Percentiles rank a stretch among this genome's conserved stretches.
Conservation (phyloP, 768 basidiomycete genomes). For the Lactarius quietus region DNA sequence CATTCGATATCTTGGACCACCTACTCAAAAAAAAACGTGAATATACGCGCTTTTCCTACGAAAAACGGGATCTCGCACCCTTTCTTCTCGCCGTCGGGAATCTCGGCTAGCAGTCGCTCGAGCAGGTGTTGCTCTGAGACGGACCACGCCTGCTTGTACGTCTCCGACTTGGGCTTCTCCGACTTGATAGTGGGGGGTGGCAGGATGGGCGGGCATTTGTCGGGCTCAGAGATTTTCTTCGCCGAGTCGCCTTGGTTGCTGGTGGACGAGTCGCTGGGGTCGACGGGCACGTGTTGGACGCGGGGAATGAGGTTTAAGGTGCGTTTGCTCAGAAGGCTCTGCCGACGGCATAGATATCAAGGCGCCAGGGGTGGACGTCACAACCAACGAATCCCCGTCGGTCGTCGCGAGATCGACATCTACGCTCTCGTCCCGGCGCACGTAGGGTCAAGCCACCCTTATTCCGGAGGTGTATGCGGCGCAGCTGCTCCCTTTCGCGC, state of each 20-base stretch:
- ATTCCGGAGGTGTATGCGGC: slow-evolving; percentile 53
- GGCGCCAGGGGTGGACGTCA: not conserved
- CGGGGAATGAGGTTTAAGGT: not conserved
- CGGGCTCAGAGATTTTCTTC: slow-evolving; percentile 4
- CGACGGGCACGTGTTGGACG: slow-evolving; percentile 15
- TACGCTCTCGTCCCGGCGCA: slow-evolving; percentile 51
- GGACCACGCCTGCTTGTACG: slow-evolving; percentile 83
- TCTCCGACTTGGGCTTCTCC: slow-evolving; percentile 54
- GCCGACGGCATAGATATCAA: slow-evolving; percentile 10
- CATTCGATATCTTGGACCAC: slow-evolving; percentile 77
- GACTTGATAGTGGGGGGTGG: slow-evolving; percentile 23
- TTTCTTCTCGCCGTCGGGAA: slow-evolving; percentile 74
- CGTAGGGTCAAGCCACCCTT: slow-evolving; percentile 30
- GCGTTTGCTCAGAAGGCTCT: not conserved
- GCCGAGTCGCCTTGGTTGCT: slow-evolving; percentile 15
- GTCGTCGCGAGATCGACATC: slow-evolving; percentile 51
- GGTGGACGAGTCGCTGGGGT: not conserved
- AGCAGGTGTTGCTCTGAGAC: slow-evolving; percentile 72
- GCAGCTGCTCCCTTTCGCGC: slow-evolving; percentile 49
- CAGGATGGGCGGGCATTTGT: not conserved
- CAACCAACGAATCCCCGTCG: slow-evolving; percentile 8
- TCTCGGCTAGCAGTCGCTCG: slow-evolving; percentile 68
- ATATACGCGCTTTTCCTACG: slow-evolving; percentile 9
- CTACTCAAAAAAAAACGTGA: slow-evolving; percentile 35
- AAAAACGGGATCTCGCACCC: slow-evolving; percentile 41